A percentile compares a stretch with the other conserved stretches of the same genome.
Conservation (phyloP, 495 filamentous ascomycete species). For the Bryoglossum gracile region DNA sequence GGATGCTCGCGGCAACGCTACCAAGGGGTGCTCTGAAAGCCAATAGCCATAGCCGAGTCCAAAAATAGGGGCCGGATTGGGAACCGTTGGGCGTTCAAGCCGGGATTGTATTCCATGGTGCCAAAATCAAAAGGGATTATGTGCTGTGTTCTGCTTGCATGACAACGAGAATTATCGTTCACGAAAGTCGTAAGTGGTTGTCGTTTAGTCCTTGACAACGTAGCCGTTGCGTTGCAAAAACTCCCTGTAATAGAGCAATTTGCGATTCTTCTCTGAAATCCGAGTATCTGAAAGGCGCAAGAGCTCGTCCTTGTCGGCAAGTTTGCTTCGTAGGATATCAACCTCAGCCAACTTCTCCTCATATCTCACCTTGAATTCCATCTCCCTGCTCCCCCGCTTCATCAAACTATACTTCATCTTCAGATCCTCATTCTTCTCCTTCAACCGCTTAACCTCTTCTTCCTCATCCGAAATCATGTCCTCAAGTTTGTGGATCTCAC, state of each 20-base stretch:
- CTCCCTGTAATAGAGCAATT: constrained; percentile 15
- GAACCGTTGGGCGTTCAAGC: no score
- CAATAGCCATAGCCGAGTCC: no score
- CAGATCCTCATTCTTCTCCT: constrained; percentile 43
- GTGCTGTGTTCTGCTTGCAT: no score
- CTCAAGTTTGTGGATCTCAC: constrained; percentile 29
- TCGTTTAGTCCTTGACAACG: constrained; percentile 11
- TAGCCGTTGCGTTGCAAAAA: constrained; percentile 16
- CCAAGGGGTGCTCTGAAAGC: no score
- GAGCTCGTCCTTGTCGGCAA: constrained; percentile 29
- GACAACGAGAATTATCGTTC: no score
- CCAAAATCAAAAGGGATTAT: no score
- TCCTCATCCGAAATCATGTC: constrained; percentile 44
- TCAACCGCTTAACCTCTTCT: constrained; percentile 48
- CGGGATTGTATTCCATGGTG: no score
- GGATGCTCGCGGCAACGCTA: no score
- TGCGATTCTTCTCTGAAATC: constrained; percentile 49
- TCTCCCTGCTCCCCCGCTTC: constrained; percentile 36
- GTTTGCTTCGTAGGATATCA: constrained; percentile 55
- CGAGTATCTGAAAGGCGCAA: constrained; percentile 52
- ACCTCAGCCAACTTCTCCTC: constrained; percentile 50
- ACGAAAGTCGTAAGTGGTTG: background rate
- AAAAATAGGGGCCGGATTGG: no score
- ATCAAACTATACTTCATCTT: constrained; percentile 48
- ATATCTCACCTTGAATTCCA: constrained; percentile 31